Conservation (phyloP, 768 basidiomycete species). For the Tulasnella sp. region DNA sequence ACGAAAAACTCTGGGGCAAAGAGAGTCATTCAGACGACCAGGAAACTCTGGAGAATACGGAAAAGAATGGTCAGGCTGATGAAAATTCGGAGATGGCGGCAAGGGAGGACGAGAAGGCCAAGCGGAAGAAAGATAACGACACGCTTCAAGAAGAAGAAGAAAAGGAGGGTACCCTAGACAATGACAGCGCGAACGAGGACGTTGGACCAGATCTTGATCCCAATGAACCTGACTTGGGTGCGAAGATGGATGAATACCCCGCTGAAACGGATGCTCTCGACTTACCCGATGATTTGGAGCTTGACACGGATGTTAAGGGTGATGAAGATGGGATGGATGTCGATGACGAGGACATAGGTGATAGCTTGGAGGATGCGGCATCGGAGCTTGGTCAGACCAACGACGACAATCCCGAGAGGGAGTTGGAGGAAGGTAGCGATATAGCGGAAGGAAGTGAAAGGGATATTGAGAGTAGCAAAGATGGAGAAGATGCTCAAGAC, state of each 20-base stretch:
- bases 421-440: slow-evolving; percentile 27
- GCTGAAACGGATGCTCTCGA: slow-evolving; percentile 75
- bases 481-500: slow-evolving; percentile 25
- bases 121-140: slow-evolving; percentile 26
- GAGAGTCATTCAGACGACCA: slow-evolving; percentile 45
- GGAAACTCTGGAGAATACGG: slow-evolving; percentile 28
- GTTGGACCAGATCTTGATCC: slow-evolving; percentile 40
- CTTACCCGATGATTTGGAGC: slow-evolving; percentile 74
- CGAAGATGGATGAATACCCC: slow-evolving; percentile 59
- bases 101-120: slow-evolving; percentile 47
- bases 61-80: slow-evolving; percentile 37
- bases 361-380: slow-evolving; percentile 18
- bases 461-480: slow-evolving; percentile 25
- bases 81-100: slow-evolving; percentile 59
- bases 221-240: slow-evolving; percentile 27
- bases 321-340: slow-evolving; percentile 23
- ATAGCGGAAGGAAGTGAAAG: slow-evolving; percentile 23
- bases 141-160: slow-evolving; percentile 24
- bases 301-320: slow-evolving; percentile 27
- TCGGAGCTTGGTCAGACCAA: slow-evolving; percentile 11
- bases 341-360: slow-evolving; percentile 25
- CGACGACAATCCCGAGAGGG: slow-evolving; percentile 24
- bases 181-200: slow-evolving; percentile 30
- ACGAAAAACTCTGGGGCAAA: slow-evolving; percentile 97
- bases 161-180: slow-evolving; percentile 17